Conservation (phyloP, 371 early-diverging fungal species). For the Mortierella sp. region DNA sequence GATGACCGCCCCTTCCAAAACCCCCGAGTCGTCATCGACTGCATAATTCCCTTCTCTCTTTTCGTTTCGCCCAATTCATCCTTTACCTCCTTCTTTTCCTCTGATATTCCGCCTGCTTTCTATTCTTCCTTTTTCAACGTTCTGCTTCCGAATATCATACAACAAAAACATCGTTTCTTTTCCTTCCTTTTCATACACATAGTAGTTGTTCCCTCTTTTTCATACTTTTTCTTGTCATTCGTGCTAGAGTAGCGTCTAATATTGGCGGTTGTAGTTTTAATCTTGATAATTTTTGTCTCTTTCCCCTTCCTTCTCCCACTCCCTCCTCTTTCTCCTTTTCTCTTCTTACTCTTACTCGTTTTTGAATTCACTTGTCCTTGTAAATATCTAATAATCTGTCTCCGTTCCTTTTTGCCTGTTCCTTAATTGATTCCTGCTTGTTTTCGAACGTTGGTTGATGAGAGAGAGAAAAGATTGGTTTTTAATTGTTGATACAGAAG, state of each 20-base stretch:
- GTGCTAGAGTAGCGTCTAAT: background rate
- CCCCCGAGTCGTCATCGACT: conserved; percentile 18
- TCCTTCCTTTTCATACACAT: background rate
- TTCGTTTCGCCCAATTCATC: background rate
- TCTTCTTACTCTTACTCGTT: background rate
- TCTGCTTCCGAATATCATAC: background rate
- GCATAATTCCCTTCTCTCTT: background rate
- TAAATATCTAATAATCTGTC: background rate
- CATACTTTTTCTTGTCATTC: background rate
- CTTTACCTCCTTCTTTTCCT: background rate
- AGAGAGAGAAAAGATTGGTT: no score
- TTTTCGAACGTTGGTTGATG: no score
- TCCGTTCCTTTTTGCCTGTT: background rate
- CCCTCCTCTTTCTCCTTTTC: background rate
- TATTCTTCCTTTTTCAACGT: background rate
- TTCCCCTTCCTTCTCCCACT: background rate
- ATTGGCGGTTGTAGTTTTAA: background rate
- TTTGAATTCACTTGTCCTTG: background rate
- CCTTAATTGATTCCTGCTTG: background rate
- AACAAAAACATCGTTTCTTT: conserved; percentile 9
- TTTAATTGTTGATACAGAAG: conserved; percentile 16
- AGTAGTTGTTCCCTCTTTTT: background rate
- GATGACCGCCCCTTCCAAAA: conserved; percentile 34
- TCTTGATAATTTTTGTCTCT: background rate
- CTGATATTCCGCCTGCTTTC: background rate